Conservation (phyloP, 1,139 yeast species). For the Geotrichum europaeum region DNA sequence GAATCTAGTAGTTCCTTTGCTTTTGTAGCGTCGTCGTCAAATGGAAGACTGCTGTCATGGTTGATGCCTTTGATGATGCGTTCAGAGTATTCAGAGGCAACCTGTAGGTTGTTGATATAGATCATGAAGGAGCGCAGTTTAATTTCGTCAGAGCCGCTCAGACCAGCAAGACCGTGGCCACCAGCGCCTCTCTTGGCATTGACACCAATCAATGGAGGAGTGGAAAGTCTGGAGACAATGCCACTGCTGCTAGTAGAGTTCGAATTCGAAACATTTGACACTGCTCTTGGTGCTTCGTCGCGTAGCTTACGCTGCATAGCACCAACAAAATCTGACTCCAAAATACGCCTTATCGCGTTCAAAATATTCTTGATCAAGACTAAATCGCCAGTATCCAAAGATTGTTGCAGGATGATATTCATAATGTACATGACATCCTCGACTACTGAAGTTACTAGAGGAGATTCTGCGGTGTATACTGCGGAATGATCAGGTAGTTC, state of each 20-base stretch:
- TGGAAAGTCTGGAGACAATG: conserved; percentile 19
- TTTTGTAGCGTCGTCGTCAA: conserved; percentile 47
- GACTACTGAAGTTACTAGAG: conserved; percentile 75
- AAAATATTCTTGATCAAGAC: conserved; percentile 49
- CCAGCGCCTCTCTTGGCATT: conserved; percentile 2
- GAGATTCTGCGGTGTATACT: conserved; percentile 41
- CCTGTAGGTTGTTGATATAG: conserved; percentile 55
- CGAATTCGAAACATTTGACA: conserved; percentile 21
- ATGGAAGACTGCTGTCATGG: conserved; percentile 44
- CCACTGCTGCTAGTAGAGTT: conserved; percentile 18
- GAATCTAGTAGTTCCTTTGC: conserved; percentile 40
- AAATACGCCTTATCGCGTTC: conserved; percentile 40
- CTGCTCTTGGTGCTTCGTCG: conserved; percentile 39
- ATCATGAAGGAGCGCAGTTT: conserved; percentile 45
- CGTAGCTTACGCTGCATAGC: conserved; percentile 48
- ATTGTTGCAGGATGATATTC: conserved; percentile 56
- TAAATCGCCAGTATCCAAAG: conserved; percentile 56
- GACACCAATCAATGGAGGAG: conserved; percentile 17
- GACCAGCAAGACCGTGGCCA: conserved; percentile 21
- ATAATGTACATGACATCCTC: conserved; percentile 78
- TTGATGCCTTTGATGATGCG: conserved; percentile 42
- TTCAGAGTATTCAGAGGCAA: conserved; percentile 50
- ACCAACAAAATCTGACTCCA: conserved; percentile 45
- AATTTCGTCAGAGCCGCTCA: conserved; percentile 35
- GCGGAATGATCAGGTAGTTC: conserved; percentile 51